Evolutionary conservation across 2,329 filamentous ascomycete species (phyloP).

Genomic region (Stachybotrys chartarum): DNA sequence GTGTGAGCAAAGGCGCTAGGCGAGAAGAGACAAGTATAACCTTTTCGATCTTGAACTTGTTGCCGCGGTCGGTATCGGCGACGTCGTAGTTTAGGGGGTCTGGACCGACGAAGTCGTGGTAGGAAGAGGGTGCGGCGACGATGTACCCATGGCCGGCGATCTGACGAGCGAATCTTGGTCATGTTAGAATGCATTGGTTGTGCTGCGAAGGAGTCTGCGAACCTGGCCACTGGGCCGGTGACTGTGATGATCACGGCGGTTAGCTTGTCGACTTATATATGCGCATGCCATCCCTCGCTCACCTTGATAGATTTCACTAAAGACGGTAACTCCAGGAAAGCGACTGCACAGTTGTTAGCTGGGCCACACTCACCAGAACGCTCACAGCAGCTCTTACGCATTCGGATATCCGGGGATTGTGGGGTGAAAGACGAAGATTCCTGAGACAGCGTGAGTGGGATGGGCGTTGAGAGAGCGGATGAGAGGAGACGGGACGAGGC

Average conservation of each 20-base stretch:
- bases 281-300: constrained; percentile 8
- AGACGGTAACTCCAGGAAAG: constrained; percentile 82
- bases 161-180: constrained; percentile 64
- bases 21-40: constrained; percentile 26
- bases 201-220: too few species aligned
- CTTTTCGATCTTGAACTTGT: constrained; percentile 79
- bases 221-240: constrained; percentile 76
- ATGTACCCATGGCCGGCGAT: constrained; percentile 93
- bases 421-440: constrained; percentile 85
- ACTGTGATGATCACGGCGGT: constrained; percentile 41
- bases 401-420: constrained; percentile 78
- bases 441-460: constrained; percentile 34
- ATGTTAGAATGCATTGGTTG: neutral
- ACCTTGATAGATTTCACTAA: constrained; percentile 97
- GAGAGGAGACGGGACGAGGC: neutral
- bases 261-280: neutral
- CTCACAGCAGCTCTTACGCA: constrained; percentile 45
- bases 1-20: neutral
- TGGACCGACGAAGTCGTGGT: constrained; percentile 87
- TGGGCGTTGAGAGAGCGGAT: constrained; percentile 5
- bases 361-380: neutral
- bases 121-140: constrained; percentile 81
- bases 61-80: constrained; percentile 80
- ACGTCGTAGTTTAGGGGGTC: constrained; percentile 80
- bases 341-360: constrained; percentile 29